Evolutionary conservation across 2,329 filamentous ascomycete species (phyloP).

Genomic region (Gaeumannomyces tritici): DNA sequence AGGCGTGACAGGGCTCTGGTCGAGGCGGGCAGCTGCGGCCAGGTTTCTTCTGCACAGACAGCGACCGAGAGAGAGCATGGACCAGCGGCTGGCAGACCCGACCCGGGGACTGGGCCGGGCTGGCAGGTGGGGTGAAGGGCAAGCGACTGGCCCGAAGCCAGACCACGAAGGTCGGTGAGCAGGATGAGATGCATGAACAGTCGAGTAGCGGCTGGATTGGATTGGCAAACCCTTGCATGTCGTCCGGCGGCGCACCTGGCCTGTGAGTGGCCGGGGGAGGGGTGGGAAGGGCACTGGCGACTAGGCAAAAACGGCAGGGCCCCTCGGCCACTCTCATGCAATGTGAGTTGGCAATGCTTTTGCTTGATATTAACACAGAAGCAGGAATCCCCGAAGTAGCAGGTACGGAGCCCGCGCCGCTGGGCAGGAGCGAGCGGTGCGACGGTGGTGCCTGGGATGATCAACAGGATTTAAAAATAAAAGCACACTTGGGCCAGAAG

Average conservation of each 20-base stretch:
- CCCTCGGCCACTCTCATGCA: constrained; percentile 50
- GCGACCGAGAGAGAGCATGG: too few relatives aligned
- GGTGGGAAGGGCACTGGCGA: constrained; percentile 12
- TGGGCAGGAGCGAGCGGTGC: too few relatives aligned
- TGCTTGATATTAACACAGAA: constrained; percentile 41
- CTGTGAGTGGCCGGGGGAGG: constrained; percentile 8
- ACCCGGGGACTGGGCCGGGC: constrained; percentile 3
- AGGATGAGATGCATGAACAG: constrained; percentile 36
- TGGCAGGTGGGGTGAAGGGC: constrained; percentile 4
- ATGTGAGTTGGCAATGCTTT: constrained; percentile 65
- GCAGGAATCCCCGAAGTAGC: constrained; percentile 26
- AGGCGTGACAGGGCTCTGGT: too few relatives aligned
- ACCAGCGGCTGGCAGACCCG: too few relatives aligned
- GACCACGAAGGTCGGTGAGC: constrained; percentile 33
- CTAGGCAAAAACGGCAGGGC: constrained; percentile 26
- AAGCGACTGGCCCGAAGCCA: constrained; percentile 19
- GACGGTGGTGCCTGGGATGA: too few relatives aligned
- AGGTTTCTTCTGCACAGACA: too few relatives aligned
- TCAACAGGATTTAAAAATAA: too few relatives aligned
- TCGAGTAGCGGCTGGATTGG: constrained; percentile 11
- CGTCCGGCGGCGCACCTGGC: constrained; percentile 5
- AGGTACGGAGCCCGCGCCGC: too few relatives aligned
- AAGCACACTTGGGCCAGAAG: too few relatives aligned
- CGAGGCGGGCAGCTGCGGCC: too few relatives aligned
- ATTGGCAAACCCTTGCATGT: constrained; percentile 21